Evolutionary conservation across 331 rosid species (phyloP), one percentile per base, ranked within the genome.

Genomic region (Malus hybrid): DNA sequence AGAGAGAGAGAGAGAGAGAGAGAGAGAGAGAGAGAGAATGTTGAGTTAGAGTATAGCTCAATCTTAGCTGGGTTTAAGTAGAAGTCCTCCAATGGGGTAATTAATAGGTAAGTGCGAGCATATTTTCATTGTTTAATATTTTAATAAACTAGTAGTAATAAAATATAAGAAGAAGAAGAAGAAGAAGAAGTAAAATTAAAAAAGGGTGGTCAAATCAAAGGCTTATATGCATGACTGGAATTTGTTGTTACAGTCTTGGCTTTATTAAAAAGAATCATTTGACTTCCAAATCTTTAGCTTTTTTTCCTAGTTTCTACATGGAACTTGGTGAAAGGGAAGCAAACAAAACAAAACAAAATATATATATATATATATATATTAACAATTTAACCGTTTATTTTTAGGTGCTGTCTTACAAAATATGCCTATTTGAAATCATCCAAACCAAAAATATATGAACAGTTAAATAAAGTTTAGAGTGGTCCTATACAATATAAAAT

Each of bases 61-160:
- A 91, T 39, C 90, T 87, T 87, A 91, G 97, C 88, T 86, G 92
- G 94, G 88, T 90, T 84, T 94, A 72, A 85, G 88, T 83, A 91
- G 94, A 85, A 70, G 69, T 81, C 5, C 15, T 65, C 57, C 57
- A 39, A 39, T 55, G 75, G 59, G 79, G 73, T 54, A 19, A 57
- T 60, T 27, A 50, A 50, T 50, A 50, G 34, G 65, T 28, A 32
- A 71, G 69, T 64, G 7, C 10, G 12, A 60, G 52, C 74, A 64
- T 19, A 82, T 79, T 80, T 82, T 20, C 19, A 36, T 77, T 80
- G 13, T 62, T 29, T 59, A 36, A 69, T n/a, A 36, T 34, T 39
- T 36, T 22, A 56, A 6, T 48, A 76, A 6, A 8, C 11, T 16
- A 29, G 18, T 16, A 6, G 3, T 18, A 16, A 39, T 39, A 39